Conservation (phyloP, 805 yeast species). For the Nakazawaea siamensis region DNA sequence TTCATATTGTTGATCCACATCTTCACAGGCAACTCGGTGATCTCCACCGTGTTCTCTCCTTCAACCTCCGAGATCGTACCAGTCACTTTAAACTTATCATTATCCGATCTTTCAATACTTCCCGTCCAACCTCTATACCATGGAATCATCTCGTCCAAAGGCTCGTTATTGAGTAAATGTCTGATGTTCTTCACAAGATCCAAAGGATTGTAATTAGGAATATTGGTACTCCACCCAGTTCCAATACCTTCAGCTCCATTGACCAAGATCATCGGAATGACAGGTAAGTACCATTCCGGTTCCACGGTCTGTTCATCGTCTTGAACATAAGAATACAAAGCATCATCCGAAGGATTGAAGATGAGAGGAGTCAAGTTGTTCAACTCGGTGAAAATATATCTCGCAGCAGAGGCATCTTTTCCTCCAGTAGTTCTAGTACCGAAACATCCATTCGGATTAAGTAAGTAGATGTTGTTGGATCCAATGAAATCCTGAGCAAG, state of each 20-base stretch:
- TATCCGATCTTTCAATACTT: slow-evolving; percentile 49
- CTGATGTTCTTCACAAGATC: slow-evolving; percentile 74
- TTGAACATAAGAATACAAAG: slow-evolving; percentile 68
- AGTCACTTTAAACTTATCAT: slow-evolving; percentile 65
- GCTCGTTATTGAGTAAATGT: slow-evolving; percentile 66
- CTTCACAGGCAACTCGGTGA: slow-evolving; percentile 86
- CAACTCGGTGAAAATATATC: slow-evolving; percentile 88
- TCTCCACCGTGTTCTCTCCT: slow-evolving; percentile 62
- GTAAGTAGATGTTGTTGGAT: slow-evolving; percentile 74
- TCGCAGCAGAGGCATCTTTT: slow-evolving; percentile 96
- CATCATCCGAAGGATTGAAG: slow-evolving; percentile 74
- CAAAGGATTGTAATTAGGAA: slow-evolving; percentile 83
- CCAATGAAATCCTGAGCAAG: slow-evolving; percentile 95
- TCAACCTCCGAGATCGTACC: slow-evolving; percentile 82
- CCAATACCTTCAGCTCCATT: slow-evolving; percentile 98
- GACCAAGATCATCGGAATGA: slow-evolving; percentile 90
- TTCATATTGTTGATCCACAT: slow-evolving; percentile 91
- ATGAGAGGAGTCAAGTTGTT: slow-evolving; percentile 66
- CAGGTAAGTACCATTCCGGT: slow-evolving; percentile 92
- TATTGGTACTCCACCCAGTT: slow-evolving; percentile 95
- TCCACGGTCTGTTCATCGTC: slow-evolving; percentile 94
- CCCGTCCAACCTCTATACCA: slow-evolving; percentile 98
- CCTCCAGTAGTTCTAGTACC: slow-evolving; percentile 97
- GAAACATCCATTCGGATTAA: slow-evolving; percentile 89
- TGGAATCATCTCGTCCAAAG: slow-evolving; percentile 67